These are phyloP conservation scores for Phytopythium litorale DNA, from an alignment of 352 stramenopile genomes.

Conservation along the genomic window DNA sequence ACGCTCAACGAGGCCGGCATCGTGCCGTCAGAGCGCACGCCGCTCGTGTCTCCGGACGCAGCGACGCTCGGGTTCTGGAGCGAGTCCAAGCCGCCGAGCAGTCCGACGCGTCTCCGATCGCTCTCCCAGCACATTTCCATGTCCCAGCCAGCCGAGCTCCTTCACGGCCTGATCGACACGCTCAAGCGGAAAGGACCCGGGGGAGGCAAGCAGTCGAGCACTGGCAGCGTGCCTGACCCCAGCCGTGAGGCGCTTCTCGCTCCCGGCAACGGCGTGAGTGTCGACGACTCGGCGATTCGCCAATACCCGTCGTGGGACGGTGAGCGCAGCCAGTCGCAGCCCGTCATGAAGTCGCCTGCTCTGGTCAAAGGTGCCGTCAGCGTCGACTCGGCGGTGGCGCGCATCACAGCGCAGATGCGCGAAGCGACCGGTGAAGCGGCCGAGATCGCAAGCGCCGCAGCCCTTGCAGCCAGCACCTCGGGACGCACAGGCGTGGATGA, in stretches of 20 bases:
- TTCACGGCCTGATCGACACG: conserved; percentile 68
- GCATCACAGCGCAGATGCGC: conserved; percentile 1
- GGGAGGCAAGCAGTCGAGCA: conserved; percentile 16
- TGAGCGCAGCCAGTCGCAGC: conserved; percentile 39
- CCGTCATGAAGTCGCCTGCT: conserved; percentile 25
- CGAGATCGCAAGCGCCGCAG: neutral
- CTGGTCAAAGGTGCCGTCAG: conserved; percentile 33
- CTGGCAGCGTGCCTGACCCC: conserved; percentile 5
- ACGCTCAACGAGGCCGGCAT: conserved; percentile 30
- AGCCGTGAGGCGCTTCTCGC: conserved; percentile 1
- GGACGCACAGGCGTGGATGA: conserved; percentile 14
- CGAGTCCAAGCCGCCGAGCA: conserved; percentile 52
- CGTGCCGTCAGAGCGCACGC: conserved; percentile 28
- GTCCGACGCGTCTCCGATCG: conserved; percentile 52
- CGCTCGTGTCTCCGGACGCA: conserved; percentile 53
- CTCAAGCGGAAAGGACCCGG: conserved; percentile 60
- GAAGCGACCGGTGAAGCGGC: neutral
- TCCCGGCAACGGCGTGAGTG: conserved; percentile 2
- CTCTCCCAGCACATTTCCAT: conserved; percentile 79
- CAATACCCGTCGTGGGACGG: conserved; percentile 4
- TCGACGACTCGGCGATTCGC: conserved; percentile 5
- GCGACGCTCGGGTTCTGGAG: conserved; percentile 80
- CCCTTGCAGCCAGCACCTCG: neutral
- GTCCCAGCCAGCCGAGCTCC: conserved; percentile 48
- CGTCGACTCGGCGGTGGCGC: conserved; percentile 36